Percentiles rank a stretch among this genome's conserved stretches.
These are phyloP conservation scores for Gnomoniopsis smithogilvyi DNA, from an alignment of 2,329 filamentous ascomycete species.

Conservation along the genomic window DNA sequence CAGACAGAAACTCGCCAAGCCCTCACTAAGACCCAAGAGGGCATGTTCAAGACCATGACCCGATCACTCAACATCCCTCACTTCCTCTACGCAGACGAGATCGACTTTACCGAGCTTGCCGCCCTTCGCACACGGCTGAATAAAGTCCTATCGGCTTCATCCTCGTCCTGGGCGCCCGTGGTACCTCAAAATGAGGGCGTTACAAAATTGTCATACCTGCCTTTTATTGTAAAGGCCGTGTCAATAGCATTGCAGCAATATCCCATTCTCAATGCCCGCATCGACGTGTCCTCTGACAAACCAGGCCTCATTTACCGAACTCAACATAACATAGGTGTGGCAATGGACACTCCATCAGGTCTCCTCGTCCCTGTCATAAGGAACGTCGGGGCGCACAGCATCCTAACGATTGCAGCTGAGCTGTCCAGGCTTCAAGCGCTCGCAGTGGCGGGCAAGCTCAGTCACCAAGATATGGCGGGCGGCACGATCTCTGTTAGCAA, in stretches of 20 bases:
- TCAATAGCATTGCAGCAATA: constrained; percentile 79
- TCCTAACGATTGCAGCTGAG: constrained; percentile 75
- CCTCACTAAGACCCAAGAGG: constrained; percentile 75
- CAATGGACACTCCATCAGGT: constrained; percentile 88
- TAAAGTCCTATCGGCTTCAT: constrained; percentile 45
- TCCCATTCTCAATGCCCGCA: constrained; percentile 81
- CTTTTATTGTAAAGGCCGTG: constrained; percentile 94
- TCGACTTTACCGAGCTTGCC: constrained; percentile 75
- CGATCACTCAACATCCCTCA: constrained; percentile 87
- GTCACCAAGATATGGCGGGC: constrained; percentile 71
- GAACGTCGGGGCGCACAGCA: constrained; percentile 73
- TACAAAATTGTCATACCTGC: constrained; percentile 79
- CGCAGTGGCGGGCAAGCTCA: constrained; percentile 71
- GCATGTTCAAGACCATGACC: constrained; percentile 99
- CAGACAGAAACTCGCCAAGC: constrained; percentile 67
- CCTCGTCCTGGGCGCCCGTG: constrained; percentile 31
- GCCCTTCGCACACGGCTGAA: constrained; percentile 74
- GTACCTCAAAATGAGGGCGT: constrained; percentile 3
- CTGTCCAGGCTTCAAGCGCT: constrained; percentile 69
- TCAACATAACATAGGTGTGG: constrained; percentile 92
- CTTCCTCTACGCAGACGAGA: constrained; percentile 89
- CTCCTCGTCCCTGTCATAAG: constrained; percentile 90
- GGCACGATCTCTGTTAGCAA: constrained; percentile 96
- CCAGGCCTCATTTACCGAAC: constrained; percentile 75
- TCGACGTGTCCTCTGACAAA: constrained; percentile 61